Evolutionary conservation across 2,329 filamentous ascomycete genomes (phyloP).

Genomic region (Cercospora canescens): DNA sequence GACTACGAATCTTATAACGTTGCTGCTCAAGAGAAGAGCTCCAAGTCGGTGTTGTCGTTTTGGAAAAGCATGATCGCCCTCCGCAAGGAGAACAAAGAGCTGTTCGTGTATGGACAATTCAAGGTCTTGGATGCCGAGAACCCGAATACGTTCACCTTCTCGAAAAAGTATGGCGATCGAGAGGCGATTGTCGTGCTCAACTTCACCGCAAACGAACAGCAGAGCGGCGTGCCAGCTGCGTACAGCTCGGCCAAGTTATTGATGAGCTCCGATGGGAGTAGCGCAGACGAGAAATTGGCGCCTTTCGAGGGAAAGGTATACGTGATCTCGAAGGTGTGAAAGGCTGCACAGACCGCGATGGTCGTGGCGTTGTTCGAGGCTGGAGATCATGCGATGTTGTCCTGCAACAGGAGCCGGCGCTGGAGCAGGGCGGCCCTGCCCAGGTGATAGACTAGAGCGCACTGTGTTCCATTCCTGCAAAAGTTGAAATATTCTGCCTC

Average conservation of each 20-base stretch:
- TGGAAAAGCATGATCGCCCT: constrained; percentile 49
- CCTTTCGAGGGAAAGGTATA: not conserved
- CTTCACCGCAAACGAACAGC: constrained; percentile 43
- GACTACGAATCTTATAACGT: constrained; percentile 11
- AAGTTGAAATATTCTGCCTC: not conserved
- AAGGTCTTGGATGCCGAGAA: constrained; percentile 19
- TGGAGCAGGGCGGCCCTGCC: not conserved
- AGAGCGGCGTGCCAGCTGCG: not conserved
- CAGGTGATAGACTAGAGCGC: not conserved
- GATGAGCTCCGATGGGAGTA: not conserved
- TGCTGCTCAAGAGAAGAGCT: constrained; percentile 46
- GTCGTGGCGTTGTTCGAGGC: not conserved
- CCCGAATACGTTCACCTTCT: constrained; percentile 1
- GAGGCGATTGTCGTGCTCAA: constrained; percentile 29
- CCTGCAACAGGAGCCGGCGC: not conserved
- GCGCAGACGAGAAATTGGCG: not conserved
- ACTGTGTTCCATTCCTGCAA: not conserved
- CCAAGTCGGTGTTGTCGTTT: constrained; percentile 56
- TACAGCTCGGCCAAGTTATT: not conserved
- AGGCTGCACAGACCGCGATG: not conserved
- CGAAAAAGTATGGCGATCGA: not conserved
- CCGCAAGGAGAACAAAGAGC: constrained; percentile 24
- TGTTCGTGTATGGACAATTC: constrained; percentile 28
- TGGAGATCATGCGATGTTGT: not conserved
- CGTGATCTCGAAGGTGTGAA: not conserved